Evolutionary conservation across 441 rosid genomes (phyloP), one percentile per base, ranked within the genome.

Genomic region (Aleurites moluccanus): DNA sequence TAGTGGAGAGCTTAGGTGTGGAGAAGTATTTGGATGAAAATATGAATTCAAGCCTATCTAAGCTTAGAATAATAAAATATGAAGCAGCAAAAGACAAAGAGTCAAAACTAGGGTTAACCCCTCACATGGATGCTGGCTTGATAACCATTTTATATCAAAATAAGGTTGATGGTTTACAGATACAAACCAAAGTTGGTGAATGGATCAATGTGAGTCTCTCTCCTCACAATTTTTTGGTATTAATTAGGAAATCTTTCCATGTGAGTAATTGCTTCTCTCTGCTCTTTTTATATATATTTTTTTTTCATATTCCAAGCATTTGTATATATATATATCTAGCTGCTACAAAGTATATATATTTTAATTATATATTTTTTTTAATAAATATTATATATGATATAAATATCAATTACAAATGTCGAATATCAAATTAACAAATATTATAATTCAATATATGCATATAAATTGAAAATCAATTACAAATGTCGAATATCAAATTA

Each of bases 111-210:
- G 94, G 92, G 4, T 71, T 89, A 8, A 25, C 28, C 3, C 38
- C 85, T 56, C 97, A 90, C 67, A 87, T 85, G 0, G 92, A 90
- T 73, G 84, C 85, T 73, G 88, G 88, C 82, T 68, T 83, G 0
- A 74, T 88, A n/a, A 92, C 97, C 16, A 85, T 92, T 35, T 83
- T 92, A 75, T 74, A 80, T 72, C 97, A 89, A 67, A 91, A 89
- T 78, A 82, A 91, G 60, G 93, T 91, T 23, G 85, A 79, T 1
- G 96, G 97, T 3, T 78, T 89, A 1, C 83, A 85, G 49, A 73
- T 91, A 3, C 86, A 85, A 70, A 78, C 86, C 33, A 88, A 85
- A 78, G 80, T 80, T 45, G 90, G 90, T 0, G 69, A 79, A 0
- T 92, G 94, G 96, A 80, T 87, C 74, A 33, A 73, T 42, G 73